Evolutionary conservation across 2,329 filamentous ascomycete species (phyloP), one percentile per base, ranked within the genome.

Genomic region (Tricladium varicosporioides): DNA sequence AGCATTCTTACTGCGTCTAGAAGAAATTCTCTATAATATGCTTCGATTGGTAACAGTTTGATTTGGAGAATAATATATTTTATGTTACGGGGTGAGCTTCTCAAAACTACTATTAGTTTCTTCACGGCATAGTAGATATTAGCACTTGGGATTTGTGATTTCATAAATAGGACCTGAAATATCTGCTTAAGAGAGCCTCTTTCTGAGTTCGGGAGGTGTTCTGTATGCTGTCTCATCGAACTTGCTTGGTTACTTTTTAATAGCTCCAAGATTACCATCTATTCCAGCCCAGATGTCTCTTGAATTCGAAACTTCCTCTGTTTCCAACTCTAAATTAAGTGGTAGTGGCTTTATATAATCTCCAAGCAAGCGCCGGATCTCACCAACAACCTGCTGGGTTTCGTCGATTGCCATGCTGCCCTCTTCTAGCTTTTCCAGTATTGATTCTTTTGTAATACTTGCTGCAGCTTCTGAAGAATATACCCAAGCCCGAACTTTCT

Each of bases 391-490:
- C 50, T 75, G 71, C 66, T 80, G 78, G 11, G 81, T 79, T 15
- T 75, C 74, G 54, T 83, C 80, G 16, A 87, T 70, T 2, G 81
- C 80, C 11, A 79, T 65, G 62, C 84, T 79, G 0, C 84, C 84
- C 52, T 77, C 74, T 52, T 87, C 83, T 2, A 87, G 76, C 59
- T 78, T 81, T 65, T 85, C 83, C 8, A 80, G 79, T 10, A 87
- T 80, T 8, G 74, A 71, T 64, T 86, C 82, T 10, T 85, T 75
- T 1, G 79, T 84, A 1, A 77, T 72, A 53, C 84, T 80, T 63
- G 84, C 85, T 62, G 83, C 82, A 2, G 81, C 76, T 55, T 86
- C 80, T 1, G 83, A 79, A 1, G 85, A 83, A 63, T 76, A 78
- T 8, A 83, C 77, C 84, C 85, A 88, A 9, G 80, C 79, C 59